Base-by-base conservation (phyloP, 306 rosid species). In the Cyamopsis tetragonoloba region DNA sequence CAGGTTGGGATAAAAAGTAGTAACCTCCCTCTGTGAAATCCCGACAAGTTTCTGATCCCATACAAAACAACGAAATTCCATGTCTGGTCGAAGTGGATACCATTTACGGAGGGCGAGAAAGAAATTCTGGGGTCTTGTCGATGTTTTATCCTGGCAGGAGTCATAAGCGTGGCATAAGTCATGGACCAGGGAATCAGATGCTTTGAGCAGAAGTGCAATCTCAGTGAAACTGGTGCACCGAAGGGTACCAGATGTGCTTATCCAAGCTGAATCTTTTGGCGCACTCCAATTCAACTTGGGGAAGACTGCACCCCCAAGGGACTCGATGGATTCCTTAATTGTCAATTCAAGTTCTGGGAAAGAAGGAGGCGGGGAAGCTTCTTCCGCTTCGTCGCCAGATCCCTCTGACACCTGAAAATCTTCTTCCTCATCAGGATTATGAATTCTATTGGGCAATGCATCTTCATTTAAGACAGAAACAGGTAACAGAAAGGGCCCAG, bases 231-330 rank as follows among this genome's bases (percentile, higher is more conserved):
- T 72, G 47, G 90, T 72, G 75, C 98, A 89, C 8, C 75, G 41
- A 44, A 87, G 85, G 14, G 59, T 80, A 17, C 86, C 85, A 3
- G 58, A 70, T 12, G 92, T 59, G 55, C 90, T 85, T 26, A 92
- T 89, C 96, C 95, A 92, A 19, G 92, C 84, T 5, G 95, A 69
- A 60, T 92, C 95, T 68, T 92, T 92, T 3, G 98, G 98, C 17
- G 98, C 89, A 62, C 89, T 87, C 98, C 96, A 87, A 72, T 87
- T 92, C 72, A 92, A 62, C 70, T 92, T 92, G 5, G 98, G 96
- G 63, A 89, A 87, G 62, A 87, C 75, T 2, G 82, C 84, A 49
- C 92, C 96, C 12, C 96, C 92, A 61, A 91, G 90, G 18, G 88
- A 79, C 63, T 68, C 73, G 6, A 89, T 82, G 6, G 92, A 91